Base-by-base conservation (phyloP, 78 protist genomes). In the Protostelium mycophagum region DNA sequence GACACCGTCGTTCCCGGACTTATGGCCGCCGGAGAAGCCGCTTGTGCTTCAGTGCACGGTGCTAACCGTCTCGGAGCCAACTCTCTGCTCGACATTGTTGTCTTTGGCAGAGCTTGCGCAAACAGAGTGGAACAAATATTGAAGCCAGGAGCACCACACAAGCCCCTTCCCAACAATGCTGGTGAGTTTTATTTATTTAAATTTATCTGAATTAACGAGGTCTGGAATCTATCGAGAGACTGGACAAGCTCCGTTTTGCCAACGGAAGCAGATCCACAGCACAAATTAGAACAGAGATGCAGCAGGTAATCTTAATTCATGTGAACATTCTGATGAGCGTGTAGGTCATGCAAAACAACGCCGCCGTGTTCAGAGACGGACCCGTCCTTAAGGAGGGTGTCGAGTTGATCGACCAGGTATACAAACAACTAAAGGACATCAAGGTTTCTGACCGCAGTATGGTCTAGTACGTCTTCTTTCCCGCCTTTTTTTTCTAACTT, bases 41-140 rank as follows among this genome's bases (percentile, higher is more conserved):
- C 99, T 29, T 97, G 98, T 91, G 99, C 95, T 5, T 96, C 98
- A 29, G 99, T 98, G 29, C 99, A 98, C 92, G 99, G 99, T 37
- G 99, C 99, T 84, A 98, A 98, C 96, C 91, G 99, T 29, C 96
- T 97, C 83, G 99, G 99, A 28, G 99, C 99, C 85, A 99, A 99
- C 97, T 98, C 99, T 29, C 97, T 99, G 63, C 95, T 99, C 29
- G 99, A 99, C 89, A 97, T 99, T 36, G 99, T 99, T 88, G 99
- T 99, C 84, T 99, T 98, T 88, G 99, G 99, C 34, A 96, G 99
- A 34, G 98, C 99, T 0, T 93, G 97, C 84, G 99, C 95, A 83
- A 92, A 89, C 39, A 28, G 51, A 35, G 90, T 83, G 86, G 92
- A 89, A 16, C 91, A 35, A 28, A 85, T 85, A n/a, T 95, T 83